phyloP scores from a whole-genome alignment of 371 early-diverging fungal genomes.

The Batrachochytrium dendrobatidis region DNA sequence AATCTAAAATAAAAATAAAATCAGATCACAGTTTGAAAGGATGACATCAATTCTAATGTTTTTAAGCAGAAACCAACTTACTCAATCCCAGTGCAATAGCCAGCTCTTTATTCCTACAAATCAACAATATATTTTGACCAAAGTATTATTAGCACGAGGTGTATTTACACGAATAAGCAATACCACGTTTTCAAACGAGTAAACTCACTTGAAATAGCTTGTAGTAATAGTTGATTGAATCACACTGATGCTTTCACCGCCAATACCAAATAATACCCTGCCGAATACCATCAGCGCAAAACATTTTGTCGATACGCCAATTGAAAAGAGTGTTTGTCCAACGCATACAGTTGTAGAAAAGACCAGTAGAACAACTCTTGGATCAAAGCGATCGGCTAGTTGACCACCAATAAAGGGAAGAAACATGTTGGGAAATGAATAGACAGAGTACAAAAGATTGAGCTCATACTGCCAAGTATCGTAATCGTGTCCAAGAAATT shows the following conservation, averaged over 20 bases:
- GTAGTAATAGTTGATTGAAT: constrained; percentile 44
- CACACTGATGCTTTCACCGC: constrained; percentile 55
- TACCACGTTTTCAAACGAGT: too few relatives aligned
- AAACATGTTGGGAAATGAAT: constrained; percentile 70
- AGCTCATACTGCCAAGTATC: constrained; percentile 55
- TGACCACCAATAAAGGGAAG: constrained; percentile 60
- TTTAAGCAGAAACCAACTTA: constrained; percentile 5
- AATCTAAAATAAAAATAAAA: constrained; percentile 24
- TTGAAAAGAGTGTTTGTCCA: constrained; percentile 57
- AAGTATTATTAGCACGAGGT: constrained; percentile 5
- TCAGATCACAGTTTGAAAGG: neutral
- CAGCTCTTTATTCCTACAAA: constrained; percentile 42
- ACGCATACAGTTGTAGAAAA: constrained; percentile 52
- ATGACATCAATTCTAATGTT: neutral
- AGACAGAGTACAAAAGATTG: constrained; percentile 62
- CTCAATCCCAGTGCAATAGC: constrained; percentile 56
- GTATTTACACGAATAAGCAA: neutral
- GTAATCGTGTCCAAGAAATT: constrained; percentile 47
- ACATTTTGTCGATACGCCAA: constrained; percentile 41
- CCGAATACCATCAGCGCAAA: constrained; percentile 46
- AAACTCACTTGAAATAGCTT: constrained; percentile 24
- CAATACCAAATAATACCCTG: constrained; percentile 55
- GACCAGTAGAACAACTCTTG: constrained; percentile 39
- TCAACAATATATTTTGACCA: too few relatives aligned
- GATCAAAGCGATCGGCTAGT: constrained; percentile 45